Base-by-base conservation (phyloP, 2,329 filamentous ascomycete species). In the Fusarium sp. region DNA sequence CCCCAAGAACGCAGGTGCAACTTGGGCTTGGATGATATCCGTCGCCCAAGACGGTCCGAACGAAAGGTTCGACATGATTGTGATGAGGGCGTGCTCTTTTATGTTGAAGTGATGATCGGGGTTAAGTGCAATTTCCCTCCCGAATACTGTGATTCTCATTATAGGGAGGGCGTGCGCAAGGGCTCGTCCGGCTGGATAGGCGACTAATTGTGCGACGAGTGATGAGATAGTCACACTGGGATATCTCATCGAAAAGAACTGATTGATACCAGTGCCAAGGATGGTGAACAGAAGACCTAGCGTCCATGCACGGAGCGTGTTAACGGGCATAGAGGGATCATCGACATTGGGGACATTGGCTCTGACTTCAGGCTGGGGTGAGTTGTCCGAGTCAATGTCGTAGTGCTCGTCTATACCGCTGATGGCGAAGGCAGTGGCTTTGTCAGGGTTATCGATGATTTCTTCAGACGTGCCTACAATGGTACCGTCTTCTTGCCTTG, bases 101-200 rank as follows among this genome's bases (percentile, higher is more conserved):
- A 61, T 63, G 9, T 63, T 63, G 6, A 63, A 61, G 17, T 63
- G 36, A 41, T 63, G 61, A n/a, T 63, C 61, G 1, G 61, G 61
- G 1, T 63, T 63, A 1, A 61, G 61, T 0, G 44, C 36, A 18
- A 63, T 36, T 28, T 48, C 36, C 4, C 15, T 28, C 0, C 55
- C 44, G 10, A 63, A 36, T 0, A 63, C 0, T 6, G 7, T 61
- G 7, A 60, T 11, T 13, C 4, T 22, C 42, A 63, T 63, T 0
- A 63, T 61, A 2, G 61, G 61, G 0, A 63, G 34, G 1, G 18
- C 13, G 0, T 63, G 42, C 1, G 61, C 61, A 1, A 63, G n/a
- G 15, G n/a, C 54, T 6, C 61, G 17, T 0, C 61, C 61, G 0
- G 55, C 55, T 2, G 61, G 61, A 4, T 63, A 63, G 1, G 61